Evolutionary conservation across 2,329 filamentous ascomycete species (phyloP), one percentile per base, ranked within the genome.

Genomic region (Aspergillus amoenus): DNA sequence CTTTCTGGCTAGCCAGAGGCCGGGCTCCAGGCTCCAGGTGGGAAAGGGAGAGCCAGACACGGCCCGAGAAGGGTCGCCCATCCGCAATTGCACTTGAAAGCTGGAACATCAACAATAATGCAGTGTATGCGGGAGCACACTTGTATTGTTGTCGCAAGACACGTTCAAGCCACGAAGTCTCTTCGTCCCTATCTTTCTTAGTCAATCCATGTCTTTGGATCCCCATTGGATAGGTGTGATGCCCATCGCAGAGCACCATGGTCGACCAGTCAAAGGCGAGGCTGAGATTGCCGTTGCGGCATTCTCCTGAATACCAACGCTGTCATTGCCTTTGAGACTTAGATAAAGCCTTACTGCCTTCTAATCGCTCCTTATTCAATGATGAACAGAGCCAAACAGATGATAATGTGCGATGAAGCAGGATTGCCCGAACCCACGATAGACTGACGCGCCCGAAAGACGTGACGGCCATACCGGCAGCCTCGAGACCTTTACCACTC

Each of bases 81-180:
- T 61, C 59, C 62, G 66, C 63, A 56, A 61, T 59, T 59, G 63
- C 64, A 62, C 61, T 64, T 62, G 62, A 59, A 61, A 61, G 57
- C 62, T 63, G 62, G 57, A 61, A 61, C 59, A 56, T 58, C 58
- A 57, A 59, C 54, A 58, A 11, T 30, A 30, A 30, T 30, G 27
- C 44, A 52, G 42, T 47, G 32, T 52, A 39, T 40, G 17, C 15
- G 39, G 9, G 11, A 45, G n/a, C 42, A 37, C 34, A 21, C 21
- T 37, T 46, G 21, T 22, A 34, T 30, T 22, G 22, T 30, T 53
- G 15, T 43, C 32, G 32, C 41, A 46, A 45, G 27, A 13, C 50
- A 13, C 50, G 27, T 18, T 37, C 7, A 8, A 17, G 39, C n/a
- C 12, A 39, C 27, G 18, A 39, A 47, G 22, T 30, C 18, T 17